These are phyloP conservation scores for Neoscytalidium dimidiatum DNA, from an alignment of 2,329 filamentous ascomycete genomes.

Conservation along the genomic window DNA sequence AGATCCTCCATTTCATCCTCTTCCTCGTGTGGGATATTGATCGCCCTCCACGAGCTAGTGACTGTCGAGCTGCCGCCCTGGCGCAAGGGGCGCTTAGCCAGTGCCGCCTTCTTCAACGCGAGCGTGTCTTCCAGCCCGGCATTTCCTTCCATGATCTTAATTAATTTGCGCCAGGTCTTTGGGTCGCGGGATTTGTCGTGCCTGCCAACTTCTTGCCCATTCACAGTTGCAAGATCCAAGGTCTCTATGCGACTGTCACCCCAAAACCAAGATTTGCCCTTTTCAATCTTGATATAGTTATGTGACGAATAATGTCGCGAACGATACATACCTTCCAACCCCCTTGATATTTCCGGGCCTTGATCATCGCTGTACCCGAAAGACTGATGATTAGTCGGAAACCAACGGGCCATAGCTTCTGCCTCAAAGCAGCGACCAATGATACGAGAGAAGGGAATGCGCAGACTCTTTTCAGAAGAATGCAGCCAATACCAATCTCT, in stretches of 20 bases:
- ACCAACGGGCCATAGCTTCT: conserved; percentile 50
- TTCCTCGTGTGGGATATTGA: background rate
- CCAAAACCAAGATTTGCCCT: conserved; percentile 57
- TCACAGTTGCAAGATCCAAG: conserved; percentile 57
- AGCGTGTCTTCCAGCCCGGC: conserved; percentile 21
- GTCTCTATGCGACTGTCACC: conserved; percentile 58
- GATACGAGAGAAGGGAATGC: conserved; percentile 54
- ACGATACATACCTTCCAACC: conserved; percentile 48
- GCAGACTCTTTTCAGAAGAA: conserved; percentile 41
- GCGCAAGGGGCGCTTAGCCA: background rate
- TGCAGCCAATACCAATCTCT: conserved; percentile 55
- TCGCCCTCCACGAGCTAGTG: conserved; percentile 1
- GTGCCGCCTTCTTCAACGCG: conserved; percentile 1
- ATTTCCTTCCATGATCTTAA: conserved; percentile 46
- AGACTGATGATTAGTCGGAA: conserved; percentile 31
- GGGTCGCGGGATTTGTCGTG: conserved; percentile 49
- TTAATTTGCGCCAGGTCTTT: conserved; percentile 48
- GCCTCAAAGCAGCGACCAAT: conserved; percentile 58
- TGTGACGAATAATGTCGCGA: conserved; percentile 49
- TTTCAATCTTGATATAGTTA: conserved; percentile 41
- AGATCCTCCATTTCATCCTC: background rate
- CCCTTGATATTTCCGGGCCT: conserved; percentile 25
- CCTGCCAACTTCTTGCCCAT: conserved; percentile 53
- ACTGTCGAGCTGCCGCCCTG: background rate
- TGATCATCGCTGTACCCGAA: conserved; percentile 18